Percentiles rank a stretch among this genome's conserved stretches.
Evolutionary conservation across 768 basidiomycete species (phyloP).

Genomic region (Gelatoporia subvermispora): DNA sequence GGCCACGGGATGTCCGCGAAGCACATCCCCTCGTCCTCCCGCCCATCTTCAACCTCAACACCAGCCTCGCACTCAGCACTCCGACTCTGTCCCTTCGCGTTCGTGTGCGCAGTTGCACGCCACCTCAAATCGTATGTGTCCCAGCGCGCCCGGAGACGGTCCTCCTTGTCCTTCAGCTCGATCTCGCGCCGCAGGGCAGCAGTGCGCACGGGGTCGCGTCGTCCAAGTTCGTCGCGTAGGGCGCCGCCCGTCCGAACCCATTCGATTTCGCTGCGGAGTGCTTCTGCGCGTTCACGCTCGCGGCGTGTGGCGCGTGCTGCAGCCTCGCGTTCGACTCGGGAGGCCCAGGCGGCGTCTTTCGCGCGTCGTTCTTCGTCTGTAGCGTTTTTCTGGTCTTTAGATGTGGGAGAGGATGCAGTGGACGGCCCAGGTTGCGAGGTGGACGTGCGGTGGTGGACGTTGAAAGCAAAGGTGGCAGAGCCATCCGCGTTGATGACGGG

Average conservation of each 20-base stretch:
- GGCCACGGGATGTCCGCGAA: constrained; percentile 69
- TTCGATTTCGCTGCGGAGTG: constrained; percentile 46
- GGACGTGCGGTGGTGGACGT: not conserved
- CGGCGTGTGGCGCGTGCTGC: constrained; percentile 14
- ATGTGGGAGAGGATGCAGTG: not conserved
- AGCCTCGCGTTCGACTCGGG: not conserved
- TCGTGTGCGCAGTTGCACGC: constrained; percentile 33
- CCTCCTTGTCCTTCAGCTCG: constrained; percentile 38
- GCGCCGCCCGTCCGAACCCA: constrained; percentile 59
- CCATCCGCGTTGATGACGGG: not conserved
- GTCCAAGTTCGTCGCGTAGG: constrained; percentile 45
- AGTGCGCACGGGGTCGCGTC: constrained; percentile 47
- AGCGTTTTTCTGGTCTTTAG: not conserved
- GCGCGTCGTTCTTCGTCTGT: not conserved
- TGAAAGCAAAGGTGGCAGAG: not conserved
- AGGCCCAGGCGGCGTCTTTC: not conserved
- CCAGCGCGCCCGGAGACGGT: constrained; percentile 38
- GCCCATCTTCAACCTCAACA: not conserved
- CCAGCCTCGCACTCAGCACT: not conserved
- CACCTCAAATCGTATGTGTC: constrained; percentile 50
- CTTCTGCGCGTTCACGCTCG: constrained; percentile 36
- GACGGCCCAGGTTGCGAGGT: too few species aligned
- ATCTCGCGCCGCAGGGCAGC: constrained; percentile 45
- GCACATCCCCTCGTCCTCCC: constrained; percentile 13
- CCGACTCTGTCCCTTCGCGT: not conserved